Evolutionary conservation across 441 rosid genomes (phyloP).

Genomic region (Pelargonium citronellum): DNA sequence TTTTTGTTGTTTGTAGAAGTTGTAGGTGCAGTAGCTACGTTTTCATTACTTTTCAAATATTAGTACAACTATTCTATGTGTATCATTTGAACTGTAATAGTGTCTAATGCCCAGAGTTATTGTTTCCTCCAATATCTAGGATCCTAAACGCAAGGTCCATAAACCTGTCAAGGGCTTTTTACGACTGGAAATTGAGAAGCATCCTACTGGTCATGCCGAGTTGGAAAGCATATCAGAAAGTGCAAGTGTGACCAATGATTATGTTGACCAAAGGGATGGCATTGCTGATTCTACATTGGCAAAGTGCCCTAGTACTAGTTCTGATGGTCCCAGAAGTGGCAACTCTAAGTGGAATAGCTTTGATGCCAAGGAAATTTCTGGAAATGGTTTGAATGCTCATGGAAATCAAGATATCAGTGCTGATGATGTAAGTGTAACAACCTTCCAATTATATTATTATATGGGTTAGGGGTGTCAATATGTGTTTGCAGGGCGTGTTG

Average conservation of each 20-base stretch:
- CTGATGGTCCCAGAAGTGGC: conserved; percentile 57
- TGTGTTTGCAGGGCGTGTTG: too few species aligned
- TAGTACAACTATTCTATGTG: neutral
- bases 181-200: conserved; percentile 93
- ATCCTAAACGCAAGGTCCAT: conserved; percentile 90
- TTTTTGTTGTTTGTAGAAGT: neutral
- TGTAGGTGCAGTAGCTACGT: neutral
- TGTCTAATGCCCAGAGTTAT: conserved; percentile 1
- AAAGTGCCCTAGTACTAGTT: conserved; percentile 67
- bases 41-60: neutral
- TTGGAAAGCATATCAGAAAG: conserved; percentile 78
- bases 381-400: conserved; percentile 49
- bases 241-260: conserved; percentile 85
- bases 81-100: neutral
- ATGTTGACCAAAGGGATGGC: conserved; percentile 62
- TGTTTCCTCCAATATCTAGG: conserved; percentile 46
- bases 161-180: conserved; percentile 92
- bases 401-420: conserved; percentile 47
- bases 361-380: conserved; percentile 62
- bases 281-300: conserved; percentile 45
- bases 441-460: conserved; percentile 8
- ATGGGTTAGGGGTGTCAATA: neutral
- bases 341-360: conserved; percentile 46
- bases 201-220: conserved; percentile 61
- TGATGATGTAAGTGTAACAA: conserved; percentile 58